phyloP scores from a whole-genome alignment of 768 basidiomycete species.

The Pilatotrama ljubarskyi region DNA sequence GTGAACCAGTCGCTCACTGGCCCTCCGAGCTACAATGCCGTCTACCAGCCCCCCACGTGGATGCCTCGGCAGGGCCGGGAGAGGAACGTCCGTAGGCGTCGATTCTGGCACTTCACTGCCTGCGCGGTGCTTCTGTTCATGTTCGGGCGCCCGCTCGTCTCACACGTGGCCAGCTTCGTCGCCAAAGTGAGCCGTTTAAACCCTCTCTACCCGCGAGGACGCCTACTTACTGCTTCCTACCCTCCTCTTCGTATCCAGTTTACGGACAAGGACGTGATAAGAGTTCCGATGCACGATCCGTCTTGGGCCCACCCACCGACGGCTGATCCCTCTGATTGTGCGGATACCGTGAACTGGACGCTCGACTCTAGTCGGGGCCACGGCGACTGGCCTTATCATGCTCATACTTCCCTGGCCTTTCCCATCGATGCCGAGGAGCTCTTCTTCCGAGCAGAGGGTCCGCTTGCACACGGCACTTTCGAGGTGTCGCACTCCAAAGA shows the following conservation, averaged over 20 bases:
- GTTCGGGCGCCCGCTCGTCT: constrained; percentile 2
- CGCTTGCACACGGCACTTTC: constrained; percentile 16
- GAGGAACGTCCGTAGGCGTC: constrained; percentile 15
- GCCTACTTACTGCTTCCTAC: background rate
- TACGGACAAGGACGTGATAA: background rate
- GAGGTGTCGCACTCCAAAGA: constrained; percentile 12
- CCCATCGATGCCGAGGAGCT: constrained; percentile 17
- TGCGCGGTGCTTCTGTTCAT: constrained; percentile 6
- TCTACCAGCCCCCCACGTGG: background rate
- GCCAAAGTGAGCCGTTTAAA: background rate
- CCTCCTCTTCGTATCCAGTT: background rate
- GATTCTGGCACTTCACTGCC: constrained; percentile 17
- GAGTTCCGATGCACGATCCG: background rate
- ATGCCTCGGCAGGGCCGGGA: background rate
- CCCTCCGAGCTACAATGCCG: constrained; percentile 1
- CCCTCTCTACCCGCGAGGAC: background rate
- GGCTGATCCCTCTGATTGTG: background rate
- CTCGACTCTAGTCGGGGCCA: background rate
- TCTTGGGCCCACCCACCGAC: background rate
- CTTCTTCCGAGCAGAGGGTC: constrained; percentile 5
- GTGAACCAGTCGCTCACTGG: background rate
- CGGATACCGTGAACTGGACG: constrained; percentile 11
- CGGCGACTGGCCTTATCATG: constrained; percentile 1
- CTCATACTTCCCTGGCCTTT: constrained; percentile 15
- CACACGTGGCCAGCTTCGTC: background rate